Conservation (phyloP, 441 rosid species). For the Aquilaria agallochum region DNA sequence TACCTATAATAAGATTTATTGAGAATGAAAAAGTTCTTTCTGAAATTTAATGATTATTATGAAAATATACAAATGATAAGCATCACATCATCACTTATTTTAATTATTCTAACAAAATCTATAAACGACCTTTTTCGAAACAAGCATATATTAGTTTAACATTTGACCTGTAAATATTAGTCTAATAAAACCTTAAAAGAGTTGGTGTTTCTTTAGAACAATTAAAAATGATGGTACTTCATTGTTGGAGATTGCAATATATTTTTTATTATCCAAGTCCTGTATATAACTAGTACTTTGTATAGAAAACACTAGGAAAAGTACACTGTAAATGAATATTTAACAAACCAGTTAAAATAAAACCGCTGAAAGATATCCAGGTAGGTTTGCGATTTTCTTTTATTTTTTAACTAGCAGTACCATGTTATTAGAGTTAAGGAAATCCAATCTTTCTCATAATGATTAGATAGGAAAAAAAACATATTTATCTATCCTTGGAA, state of each 20-base stretch:
- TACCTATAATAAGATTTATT: constrained; percentile 14
- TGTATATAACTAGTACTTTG: no score
- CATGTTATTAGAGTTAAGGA: constrained; percentile 6
- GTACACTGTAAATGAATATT: no score
- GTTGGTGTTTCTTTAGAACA: no score
- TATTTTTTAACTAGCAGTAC: neutral
- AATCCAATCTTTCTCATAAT: constrained; percentile 33
- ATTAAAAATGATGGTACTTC: no score
- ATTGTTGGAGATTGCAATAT: no score
- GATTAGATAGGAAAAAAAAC: constrained; percentile 31
- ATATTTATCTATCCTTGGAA: constrained; percentile 22
- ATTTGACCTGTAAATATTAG: constrained; percentile 26
- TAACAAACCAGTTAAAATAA: no score
- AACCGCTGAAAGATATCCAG: constrained; percentile 16
- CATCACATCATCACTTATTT: constrained; percentile 23
- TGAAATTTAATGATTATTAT: neutral
- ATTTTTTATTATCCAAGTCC: no score
- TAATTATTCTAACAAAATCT: constrained; percentile 7
- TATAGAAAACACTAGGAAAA: no score
- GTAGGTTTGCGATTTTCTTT: constrained; percentile 17
- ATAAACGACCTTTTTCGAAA: constrained; percentile 18
- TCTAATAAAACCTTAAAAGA: no score
- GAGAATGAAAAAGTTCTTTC: constrained; percentile 13
- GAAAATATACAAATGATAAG: constrained; percentile 12
- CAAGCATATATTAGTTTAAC: constrained; percentile 16